Conservation (phyloP, 345 rosid species). For the Gossypium thurberi region DNA sequence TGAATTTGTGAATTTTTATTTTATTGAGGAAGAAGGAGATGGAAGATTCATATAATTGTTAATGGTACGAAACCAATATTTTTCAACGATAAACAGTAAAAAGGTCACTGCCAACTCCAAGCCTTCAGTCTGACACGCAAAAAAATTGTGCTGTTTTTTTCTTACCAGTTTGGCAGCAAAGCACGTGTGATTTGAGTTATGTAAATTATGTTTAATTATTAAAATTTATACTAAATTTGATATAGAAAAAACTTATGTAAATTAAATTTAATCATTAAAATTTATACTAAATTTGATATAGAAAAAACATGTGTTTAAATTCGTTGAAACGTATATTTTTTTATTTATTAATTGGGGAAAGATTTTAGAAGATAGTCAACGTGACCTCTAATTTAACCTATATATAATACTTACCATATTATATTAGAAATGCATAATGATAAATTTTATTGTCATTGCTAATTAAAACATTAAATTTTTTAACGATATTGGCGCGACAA, state of each 20-base stretch:
- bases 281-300: too few relatives aligned
- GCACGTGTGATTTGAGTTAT: constrained; percentile 26
- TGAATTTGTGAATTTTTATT: too few relatives aligned
- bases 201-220: background rate
- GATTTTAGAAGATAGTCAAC: fast-evolving
- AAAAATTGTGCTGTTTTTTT: constrained; percentile 19
- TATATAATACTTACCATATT: too few relatives aligned
- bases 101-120: background rate
- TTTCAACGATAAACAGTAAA: constrained; percentile 48
- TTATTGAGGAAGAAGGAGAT: background rate
- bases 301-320: fast-evolving
- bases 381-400: too few relatives aligned
- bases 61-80: constrained; percentile 12
- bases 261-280: too few relatives aligned
- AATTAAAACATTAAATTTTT: too few relatives aligned
- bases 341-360: too few relatives aligned
- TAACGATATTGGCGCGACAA: fast-evolving
- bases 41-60: constrained; percentile 12
- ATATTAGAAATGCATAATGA: too few relatives aligned
- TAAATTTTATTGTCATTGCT: too few relatives aligned
- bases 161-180: constrained; percentile 27
- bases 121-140: constrained; percentile 12
- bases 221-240: too few relatives aligned
- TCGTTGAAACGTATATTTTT: fast-evolving
- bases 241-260: background rate